phyloP scores from a whole-genome alignment of 371 early-diverging fungal genomes.

The Mucor irregularis region DNA sequence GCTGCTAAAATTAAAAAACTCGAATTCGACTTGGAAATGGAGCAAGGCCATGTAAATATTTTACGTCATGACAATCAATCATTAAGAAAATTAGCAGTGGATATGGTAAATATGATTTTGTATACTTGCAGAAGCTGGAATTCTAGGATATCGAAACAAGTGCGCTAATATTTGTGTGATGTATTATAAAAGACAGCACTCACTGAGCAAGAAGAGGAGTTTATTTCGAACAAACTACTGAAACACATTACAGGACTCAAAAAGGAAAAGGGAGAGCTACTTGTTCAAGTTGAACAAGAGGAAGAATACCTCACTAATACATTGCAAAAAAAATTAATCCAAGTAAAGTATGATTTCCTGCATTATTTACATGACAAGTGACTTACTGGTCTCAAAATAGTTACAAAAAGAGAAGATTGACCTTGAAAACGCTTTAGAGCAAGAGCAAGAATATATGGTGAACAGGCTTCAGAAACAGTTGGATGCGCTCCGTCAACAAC shows the following conservation, averaged over 20 bases:
- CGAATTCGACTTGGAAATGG: slow-evolving; percentile 70
- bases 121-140: too few species aligned
- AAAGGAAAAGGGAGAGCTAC: slow-evolving; percentile 68
- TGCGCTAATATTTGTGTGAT: too few species aligned
- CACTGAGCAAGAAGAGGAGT: slow-evolving; percentile 75
- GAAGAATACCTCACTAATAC: slow-evolving; percentile 78
- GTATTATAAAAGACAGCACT: slow-evolving; percentile 47
- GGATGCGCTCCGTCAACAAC: slow-evolving; percentile 54
- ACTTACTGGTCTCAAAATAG: neutral
- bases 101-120: slow-evolving; percentile 46
- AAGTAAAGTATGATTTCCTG: slow-evolving; percentile 14
- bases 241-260: slow-evolving; percentile 69
- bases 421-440: slow-evolving; percentile 79
- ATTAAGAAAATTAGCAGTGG: slow-evolving; percentile 61
- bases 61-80: slow-evolving; percentile 67
- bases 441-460: slow-evolving; percentile 83
- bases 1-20: slow-evolving; percentile 54
- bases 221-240: slow-evolving; percentile 65
- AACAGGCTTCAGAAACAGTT: slow-evolving; percentile 69
- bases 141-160: too few species aligned
- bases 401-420: slow-evolving; percentile 81
- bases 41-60: slow-evolving; percentile 70
- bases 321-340: slow-evolving; percentile 70
- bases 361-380: too few species aligned
- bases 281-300: slow-evolving; percentile 71